Conservation (phyloP, 768 basidiomycete genomes). For the Kwoniella europaea region DNA sequence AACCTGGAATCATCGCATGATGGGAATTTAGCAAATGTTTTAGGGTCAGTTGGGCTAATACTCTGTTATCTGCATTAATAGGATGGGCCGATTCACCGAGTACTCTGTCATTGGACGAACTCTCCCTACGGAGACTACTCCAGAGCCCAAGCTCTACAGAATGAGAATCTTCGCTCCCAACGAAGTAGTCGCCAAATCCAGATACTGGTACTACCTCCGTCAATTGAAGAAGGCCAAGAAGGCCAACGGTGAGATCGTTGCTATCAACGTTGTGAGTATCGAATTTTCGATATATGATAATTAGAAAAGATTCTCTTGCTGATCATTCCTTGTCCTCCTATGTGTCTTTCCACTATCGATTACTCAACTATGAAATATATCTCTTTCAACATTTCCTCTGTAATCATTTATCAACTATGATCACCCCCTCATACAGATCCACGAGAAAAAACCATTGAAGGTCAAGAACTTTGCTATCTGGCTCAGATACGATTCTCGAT, state of each 20-base stretch:
- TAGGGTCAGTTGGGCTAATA: conserved; percentile 1
- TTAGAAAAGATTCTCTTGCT: not conserved
- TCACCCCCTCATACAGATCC: conserved; percentile 67
- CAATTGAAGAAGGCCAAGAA: conserved; percentile 99
- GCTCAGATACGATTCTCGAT: conserved; percentile 99
- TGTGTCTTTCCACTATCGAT: not conserved
- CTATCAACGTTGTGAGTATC: conserved; percentile 93
- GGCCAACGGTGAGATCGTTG: conserved; percentile 98
- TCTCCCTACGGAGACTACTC: conserved; percentile 88
- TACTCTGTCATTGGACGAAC: conserved; percentile 98
- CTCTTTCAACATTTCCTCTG: not conserved
- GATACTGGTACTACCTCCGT: conserved; percentile 99
- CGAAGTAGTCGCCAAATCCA: conserved; percentile 97
- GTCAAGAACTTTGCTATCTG: conserved; percentile 99
- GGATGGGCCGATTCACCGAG: conserved; percentile 68
- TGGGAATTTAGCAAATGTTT: not conserved
- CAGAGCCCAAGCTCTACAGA: conserved; percentile 96
- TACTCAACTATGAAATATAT: not conserved
- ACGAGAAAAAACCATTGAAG: conserved; percentile 96
- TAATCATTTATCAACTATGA: not conserved
- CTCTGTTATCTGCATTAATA: conserved; percentile 26
- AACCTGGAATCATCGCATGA: conserved; percentile 2
- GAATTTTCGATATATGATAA: conserved; percentile 56
- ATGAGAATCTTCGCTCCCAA: conserved; percentile 99
- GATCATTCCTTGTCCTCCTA: not conserved